Base-by-base conservation (phyloP, 2,329 filamentous ascomycete species). In the Botrytis hyacinthi region DNA sequence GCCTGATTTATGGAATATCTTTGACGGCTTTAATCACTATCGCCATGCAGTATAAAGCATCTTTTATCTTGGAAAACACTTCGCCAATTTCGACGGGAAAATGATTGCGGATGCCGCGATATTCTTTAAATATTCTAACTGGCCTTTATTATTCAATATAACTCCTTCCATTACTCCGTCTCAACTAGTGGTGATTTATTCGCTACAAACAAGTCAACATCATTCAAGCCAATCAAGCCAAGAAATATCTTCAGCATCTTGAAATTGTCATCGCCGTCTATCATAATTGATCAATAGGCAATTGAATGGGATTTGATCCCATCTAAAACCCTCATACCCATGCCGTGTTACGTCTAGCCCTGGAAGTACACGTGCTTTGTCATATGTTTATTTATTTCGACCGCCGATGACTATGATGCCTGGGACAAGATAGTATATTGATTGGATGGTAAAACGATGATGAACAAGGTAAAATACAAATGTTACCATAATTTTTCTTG, bases 301-400 rank as follows among this genome's bases (percentile, higher is more conserved):
- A 40, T 67, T 68, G 48, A 42, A 22, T 42, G 35, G 35, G 32
- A 46, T 48, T 59, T 46, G 61, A 35, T 54, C 68, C 68, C 51
- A 20, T 40, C 40, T 32, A 68, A 54, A 66, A 35, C 61, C 51
- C 51, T 57, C 26, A 40, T 20, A 29, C 44, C 44, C 73, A 60
- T 67, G 74, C 73, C 82, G 42, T 71, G 42, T 67, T 79, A 77
- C 83, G 84, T 48, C 71, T 35, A 51, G 63, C 63, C 63, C 71
- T 69, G 54, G 54, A 26, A 69, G 40, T 70, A 71, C 75, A 78
- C 75, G 75, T 76, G 77, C 77, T 80, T 79, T 75, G 75, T 79
- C 73, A 80, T 77, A 77, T 73, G 75, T 80, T 77, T 79, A 78
- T 79, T 78, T 77, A 77, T 54, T 40, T 46, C 29, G 46, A 14